Base-by-base conservation (phyloP, 805 yeast genomes). In the Clavispora asparagi region DNA sequence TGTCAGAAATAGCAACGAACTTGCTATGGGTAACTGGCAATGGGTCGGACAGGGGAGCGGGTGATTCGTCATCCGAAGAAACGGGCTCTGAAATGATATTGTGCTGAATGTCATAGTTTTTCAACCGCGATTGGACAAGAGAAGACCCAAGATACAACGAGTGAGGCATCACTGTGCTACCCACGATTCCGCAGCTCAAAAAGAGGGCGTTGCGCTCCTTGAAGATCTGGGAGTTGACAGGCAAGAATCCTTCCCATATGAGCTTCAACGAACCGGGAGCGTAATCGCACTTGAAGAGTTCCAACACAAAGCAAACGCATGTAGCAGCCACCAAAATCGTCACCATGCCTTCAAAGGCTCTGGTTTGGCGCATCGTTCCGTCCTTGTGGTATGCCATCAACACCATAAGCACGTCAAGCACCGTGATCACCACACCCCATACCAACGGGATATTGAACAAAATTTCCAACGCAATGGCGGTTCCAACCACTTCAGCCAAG, bases 401-500 rank as follows among this genome's bases (percentile, higher is more conserved):
- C 9, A 90, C 85, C 5, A 86, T 72, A 50, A 90, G 65, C 7
- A 90, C 97, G 60, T 90, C 97, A 3, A 87, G 61, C 1, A 90
- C 83, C 0, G 97, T 90, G 32, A 90, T 62, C 7, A 85, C 51
- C 3, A 90, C 95, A 44, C 97, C 97, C 35, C 75, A 64, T 1
- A 82, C 61, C 46, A 90, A 70, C 0, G 96, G 96, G 10, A 90
- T 79, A 1, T 77, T 73, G 56, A 90, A 83, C 26, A 90, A 63
- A 48, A 90, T 87, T 54, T 87, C 82, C 43, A 90, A 71, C 0
- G 96, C 81, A 41, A 90, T 87, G 10, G 96, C 96, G 3, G 96
- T 85, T 2, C 97, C 97, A 7, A 90, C 92, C 10, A 90, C 96
- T 63, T 90, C 97, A 0, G 97, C 97, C 56, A 90, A 68, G 62